Conservation (phyloP, 768 basidiomycete genomes). For the Galerina sulciceps region DNA sequence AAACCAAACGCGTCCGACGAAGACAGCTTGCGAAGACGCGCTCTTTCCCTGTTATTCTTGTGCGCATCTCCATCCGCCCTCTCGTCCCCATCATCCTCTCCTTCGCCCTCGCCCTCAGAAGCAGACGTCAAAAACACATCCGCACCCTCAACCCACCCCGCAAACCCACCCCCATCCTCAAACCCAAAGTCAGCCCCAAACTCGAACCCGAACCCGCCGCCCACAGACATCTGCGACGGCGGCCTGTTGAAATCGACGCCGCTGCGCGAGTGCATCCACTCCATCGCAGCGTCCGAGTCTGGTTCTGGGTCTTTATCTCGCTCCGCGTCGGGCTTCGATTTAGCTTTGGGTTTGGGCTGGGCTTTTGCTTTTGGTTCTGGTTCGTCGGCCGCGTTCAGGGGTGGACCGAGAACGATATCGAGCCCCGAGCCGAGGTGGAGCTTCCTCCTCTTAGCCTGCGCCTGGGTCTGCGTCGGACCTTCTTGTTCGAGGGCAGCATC, state of each 20-base stretch:
- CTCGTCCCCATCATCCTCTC: neutral
- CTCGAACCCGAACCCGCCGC: conserved; percentile 9
- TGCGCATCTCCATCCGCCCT: neutral
- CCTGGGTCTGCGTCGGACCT: neutral
- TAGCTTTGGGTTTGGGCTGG: neutral
- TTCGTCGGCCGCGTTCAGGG: neutral
- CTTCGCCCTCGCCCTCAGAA: conserved; percentile 13
- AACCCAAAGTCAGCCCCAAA: neutral
- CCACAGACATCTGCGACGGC: conserved; percentile 38
- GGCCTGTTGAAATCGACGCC: conserved; percentile 43
- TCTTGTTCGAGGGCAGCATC: neutral
- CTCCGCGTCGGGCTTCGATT: neutral
- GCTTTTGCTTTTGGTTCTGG: no score
- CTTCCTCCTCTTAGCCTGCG: neutral
- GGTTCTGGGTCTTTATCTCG: neutral
- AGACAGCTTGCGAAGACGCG: neutral
- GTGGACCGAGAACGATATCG: neutral
- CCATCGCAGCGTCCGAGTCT: conserved; percentile 13
- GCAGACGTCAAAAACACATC: conserved; percentile 17
- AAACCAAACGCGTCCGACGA: neutral
- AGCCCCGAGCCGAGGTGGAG: neutral
- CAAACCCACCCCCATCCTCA: conserved; percentile 6
- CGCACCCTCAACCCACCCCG: conserved; percentile 1
- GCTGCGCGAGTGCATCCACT: conserved; percentile 29
- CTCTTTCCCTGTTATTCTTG: neutral